phyloP scores from a whole-genome alignment of 768 basidiomycete genomes.

The Lactarius tabidus region DNA sequence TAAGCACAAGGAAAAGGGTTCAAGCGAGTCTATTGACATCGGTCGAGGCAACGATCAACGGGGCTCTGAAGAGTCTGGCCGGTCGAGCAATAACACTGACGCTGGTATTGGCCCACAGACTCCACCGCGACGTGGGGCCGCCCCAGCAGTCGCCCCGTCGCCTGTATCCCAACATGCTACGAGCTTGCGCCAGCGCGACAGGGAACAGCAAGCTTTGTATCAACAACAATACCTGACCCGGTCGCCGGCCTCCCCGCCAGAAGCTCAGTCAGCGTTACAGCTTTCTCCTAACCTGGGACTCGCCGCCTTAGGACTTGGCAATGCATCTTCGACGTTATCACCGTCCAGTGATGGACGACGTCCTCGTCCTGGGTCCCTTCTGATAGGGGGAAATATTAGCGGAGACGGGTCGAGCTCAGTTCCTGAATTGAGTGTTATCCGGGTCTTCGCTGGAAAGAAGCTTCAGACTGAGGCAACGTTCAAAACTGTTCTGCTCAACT shows the following conservation, averaged over 20 bases:
- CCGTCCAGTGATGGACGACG: slow-evolving; percentile 44
- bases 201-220: slow-evolving; percentile 84
- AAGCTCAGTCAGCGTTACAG: slow-evolving; percentile 70
- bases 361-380: slow-evolving; percentile 73
- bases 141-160: slow-evolving; percentile 30
- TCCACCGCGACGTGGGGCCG: slow-evolving; percentile 33
- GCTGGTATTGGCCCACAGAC: slow-evolving; percentile 16
- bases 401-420: slow-evolving; percentile 61
- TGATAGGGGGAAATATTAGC: slow-evolving; percentile 55
- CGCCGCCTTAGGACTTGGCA: slow-evolving; percentile 39
- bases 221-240: slow-evolving; percentile 80
- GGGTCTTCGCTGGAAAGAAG: slow-evolving; percentile 90
- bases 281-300: slow-evolving; percentile 68
- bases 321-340: slow-evolving; percentile 37
- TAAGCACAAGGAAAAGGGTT: slow-evolving; percentile 59
- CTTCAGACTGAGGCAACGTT: slow-evolving; percentile 94
- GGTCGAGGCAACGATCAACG: slow-evolving; percentile 32
- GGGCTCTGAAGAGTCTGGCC: slow-evolving; percentile 62
- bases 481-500: slow-evolving; percentile 93
- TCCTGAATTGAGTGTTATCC: slow-evolving; percentile 88
- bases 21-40: slow-evolving; percentile 41
- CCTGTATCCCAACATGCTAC: slow-evolving; percentile 59
- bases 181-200: slow-evolving; percentile 79
- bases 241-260: slow-evolving; percentile 75
- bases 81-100: slow-evolving; percentile 41